Conservation (phyloP, 2,329 filamentous ascomycete genomes). For the Juglanconis juglandina region DNA sequence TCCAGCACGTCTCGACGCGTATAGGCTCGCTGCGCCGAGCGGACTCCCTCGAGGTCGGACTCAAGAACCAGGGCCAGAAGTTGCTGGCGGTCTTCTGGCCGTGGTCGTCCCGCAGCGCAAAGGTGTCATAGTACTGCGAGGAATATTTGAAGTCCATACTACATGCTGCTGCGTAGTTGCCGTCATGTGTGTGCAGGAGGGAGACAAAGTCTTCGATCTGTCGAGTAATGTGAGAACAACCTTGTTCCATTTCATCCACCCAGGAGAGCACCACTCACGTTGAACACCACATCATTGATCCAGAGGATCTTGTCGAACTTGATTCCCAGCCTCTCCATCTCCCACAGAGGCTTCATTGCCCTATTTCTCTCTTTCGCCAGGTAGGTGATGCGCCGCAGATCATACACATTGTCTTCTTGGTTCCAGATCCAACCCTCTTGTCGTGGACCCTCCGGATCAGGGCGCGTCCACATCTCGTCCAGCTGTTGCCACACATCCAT, state of each 20-base stretch:
- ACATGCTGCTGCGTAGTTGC: constrained; percentile 58
- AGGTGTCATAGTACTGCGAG: constrained; percentile 58
- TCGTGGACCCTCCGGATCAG: constrained; percentile 29
- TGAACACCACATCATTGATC: constrained; percentile 60
- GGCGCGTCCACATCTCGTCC: constrained; percentile 47
- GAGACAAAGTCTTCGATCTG: constrained; percentile 43
- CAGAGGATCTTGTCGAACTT: constrained; percentile 56
- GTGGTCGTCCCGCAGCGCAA: constrained; percentile 53
- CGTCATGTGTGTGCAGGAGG: constrained; percentile 51
- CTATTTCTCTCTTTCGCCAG: constrained; percentile 62
- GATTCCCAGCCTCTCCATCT: constrained; percentile 43
- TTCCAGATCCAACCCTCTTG: constrained; percentile 60
- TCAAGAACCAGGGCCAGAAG: constrained; percentile 59
- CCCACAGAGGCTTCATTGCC: constrained; percentile 55
- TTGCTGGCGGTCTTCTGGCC: constrained; percentile 50
- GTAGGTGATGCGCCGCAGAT: constrained; percentile 65
- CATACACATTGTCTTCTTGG: constrained; percentile 46
- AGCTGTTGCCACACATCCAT: constrained; percentile 50
- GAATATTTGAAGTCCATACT: constrained; percentile 55
- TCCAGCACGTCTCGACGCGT: constrained; percentile 67
- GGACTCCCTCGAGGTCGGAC: constrained; percentile 37
- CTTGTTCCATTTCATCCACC: not conserved
- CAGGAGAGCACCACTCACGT: constrained; percentile 32
- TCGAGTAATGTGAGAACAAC: constrained; percentile 19
- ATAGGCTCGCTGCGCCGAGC: constrained; percentile 49